Base-by-base conservation (phyloP, 495 filamentous ascomycete genomes). In the Aspergillus panamensis region DNA sequence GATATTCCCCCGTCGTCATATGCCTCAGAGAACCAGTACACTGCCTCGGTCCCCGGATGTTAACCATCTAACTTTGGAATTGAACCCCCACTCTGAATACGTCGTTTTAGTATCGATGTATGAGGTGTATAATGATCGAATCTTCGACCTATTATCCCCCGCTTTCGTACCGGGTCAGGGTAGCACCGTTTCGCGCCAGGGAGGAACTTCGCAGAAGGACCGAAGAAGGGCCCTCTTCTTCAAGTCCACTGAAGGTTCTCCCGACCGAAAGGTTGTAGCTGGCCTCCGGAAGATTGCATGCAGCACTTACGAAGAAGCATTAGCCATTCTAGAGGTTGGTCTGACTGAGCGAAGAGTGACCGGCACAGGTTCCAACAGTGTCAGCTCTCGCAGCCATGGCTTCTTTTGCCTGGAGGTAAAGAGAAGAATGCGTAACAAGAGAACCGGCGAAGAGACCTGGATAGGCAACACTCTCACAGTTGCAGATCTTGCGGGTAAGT, bases 111-210 rank as follows among this genome's bases (percentile, higher is more conserved):
- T 97, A 1, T 96, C 90, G 16, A 98, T 97, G 94, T 98, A 97
- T 72, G 95, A 98, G 72, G 94, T 98, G 16, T 97, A 98, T 76
- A 97, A 97, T 70, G 94, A 98, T 71, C 86, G 93, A 12, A 97
- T 98, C 51, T 98, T 94, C 64, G 94, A 98, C 66, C 84, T 98
- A 3, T 74, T 98, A 1, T 86, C 88, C 1, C 77, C 81, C 1
- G 68, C 78, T 3, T 72, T 77, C 21, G 70, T 66, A 39, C 62
- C 75, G 45, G 63, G 72, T 39, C 67, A 77, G 47, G 73, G 72
- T 19, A 72, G 66, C 35, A 63, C 67, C 8, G 66, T 75, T 66
- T 76, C 74, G 30, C 74, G 77, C 13, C 69, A 68, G 52, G 62
- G 55, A 8, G 68, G 65, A 25, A 72, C 72, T 48, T 65, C 57